phyloP scores from a whole-genome alignment of 1,284 basidiomycete species.

The Sanguinoderma infundibulare region DNA sequence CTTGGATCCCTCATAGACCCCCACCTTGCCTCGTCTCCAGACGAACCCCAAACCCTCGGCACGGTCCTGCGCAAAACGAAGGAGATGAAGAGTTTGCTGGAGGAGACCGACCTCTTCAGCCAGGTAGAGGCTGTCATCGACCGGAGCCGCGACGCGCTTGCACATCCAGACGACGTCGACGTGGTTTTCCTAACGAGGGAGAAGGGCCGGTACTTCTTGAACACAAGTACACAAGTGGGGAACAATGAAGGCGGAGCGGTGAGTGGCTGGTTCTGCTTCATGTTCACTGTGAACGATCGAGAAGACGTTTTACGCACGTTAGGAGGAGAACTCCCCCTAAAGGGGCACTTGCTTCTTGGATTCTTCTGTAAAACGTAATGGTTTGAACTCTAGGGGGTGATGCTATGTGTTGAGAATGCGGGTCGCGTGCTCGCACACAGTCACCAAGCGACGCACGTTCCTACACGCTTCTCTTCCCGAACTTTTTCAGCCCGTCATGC shows the following conservation, averaged over 20 bases:
- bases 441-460: background rate
- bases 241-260: conserved; percentile 93
- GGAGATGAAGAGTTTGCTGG: conserved; percentile 64
- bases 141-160: conserved; percentile 58
- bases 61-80: conserved; percentile 73
- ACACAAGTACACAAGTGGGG: conserved; percentile 91
- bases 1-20: conserved; percentile 81
- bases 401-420: background rate
- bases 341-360: background rate
- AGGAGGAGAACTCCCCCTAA: background rate
- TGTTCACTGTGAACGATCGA: background rate
- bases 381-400: background rate
- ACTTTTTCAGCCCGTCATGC: background rate
- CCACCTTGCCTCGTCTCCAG: conserved; percentile 42
- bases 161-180: conserved; percentile 79
- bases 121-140: conserved; percentile 78
- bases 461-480: background rate
- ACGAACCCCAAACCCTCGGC: conserved; percentile 52
- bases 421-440: background rate
- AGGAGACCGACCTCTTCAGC: conserved; percentile 77
- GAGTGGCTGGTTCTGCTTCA: conserved; percentile 6
- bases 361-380: background rate
- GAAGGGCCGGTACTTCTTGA: conserved; percentile 79
- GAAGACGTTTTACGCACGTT: background rate
- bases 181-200: conserved; percentile 83